Evolutionary conservation across 1,284 basidiomycete genomes (phyloP).

Genomic region (Sanghuangporus sanghuang): DNA sequence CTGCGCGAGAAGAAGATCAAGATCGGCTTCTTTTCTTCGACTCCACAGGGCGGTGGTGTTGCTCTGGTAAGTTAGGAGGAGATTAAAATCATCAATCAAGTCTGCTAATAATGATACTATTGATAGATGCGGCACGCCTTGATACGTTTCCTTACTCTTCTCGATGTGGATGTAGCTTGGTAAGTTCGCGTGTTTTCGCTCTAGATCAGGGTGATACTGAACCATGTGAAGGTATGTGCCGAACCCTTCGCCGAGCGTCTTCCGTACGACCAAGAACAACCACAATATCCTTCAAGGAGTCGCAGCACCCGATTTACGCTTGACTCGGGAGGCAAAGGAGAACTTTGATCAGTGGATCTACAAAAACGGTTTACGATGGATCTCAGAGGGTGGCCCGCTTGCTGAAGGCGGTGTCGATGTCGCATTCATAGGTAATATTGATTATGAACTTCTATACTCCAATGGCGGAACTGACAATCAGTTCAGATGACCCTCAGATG

Average conservation of each 20-base stretch:
- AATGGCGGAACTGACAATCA: background rate
- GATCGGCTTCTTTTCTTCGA: conserved; percentile 86
- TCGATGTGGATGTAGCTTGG: conserved; percentile 82
- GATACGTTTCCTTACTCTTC: conserved; percentile 70
- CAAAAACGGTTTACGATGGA: conserved; percentile 79
- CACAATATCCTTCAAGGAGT: conserved; percentile 88
- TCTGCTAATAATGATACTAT: background rate
- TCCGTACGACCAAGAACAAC: conserved; percentile 90
- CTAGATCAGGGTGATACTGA: background rate
- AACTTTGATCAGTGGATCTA: conserved; percentile 85
- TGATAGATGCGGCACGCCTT: conserved; percentile 82
- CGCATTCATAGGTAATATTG: conserved; percentile 66
- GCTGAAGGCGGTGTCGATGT: conserved; percentile 76
- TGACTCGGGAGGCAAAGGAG: conserved; percentile 70
- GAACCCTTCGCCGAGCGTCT: conserved; percentile 80
- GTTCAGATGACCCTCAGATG: conserved; percentile 76
- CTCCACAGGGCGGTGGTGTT: conserved; percentile 88
- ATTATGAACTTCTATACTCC: background rate
- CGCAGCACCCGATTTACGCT: conserved; percentile 64
- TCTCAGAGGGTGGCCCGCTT: conserved; percentile 71
- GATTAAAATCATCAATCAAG: background rate
- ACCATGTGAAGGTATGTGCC: conserved; percentile 66
- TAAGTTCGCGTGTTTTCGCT: conserved; percentile 29
- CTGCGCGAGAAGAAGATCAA: conserved; percentile 78
- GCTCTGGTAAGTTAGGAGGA: conserved; percentile 55